phyloP scores from a whole-genome alignment of 148 eudicot genomes.

The Linanthus parryae region DNA sequence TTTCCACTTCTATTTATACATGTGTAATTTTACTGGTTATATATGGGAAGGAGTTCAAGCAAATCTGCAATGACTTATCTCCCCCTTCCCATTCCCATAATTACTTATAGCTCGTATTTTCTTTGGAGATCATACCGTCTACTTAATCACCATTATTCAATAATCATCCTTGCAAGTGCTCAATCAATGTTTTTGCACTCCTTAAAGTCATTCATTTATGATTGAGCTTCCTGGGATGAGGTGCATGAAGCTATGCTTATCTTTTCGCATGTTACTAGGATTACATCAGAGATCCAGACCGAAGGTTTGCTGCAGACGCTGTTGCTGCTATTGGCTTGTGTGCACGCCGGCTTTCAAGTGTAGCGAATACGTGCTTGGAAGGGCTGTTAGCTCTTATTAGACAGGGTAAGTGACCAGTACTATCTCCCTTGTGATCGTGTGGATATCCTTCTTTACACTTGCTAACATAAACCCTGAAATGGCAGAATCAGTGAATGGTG shows the following conservation, averaged over 20 bases:
- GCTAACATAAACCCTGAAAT: constrained; percentile 6
- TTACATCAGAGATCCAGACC: constrained; percentile 89
- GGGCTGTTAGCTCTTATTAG: constrained; percentile 56
- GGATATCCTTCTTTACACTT: no score
- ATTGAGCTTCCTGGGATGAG: constrained; percentile 6
- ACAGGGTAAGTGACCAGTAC: constrained; percentile 45
- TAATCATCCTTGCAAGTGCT: no score
- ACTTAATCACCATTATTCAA: no score
- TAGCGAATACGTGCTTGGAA: constrained; percentile 66
- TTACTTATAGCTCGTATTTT: no score
- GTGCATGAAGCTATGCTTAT: constrained; percentile 16
- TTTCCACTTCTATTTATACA: no score
- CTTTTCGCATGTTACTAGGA: constrained; percentile 48
- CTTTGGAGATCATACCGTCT: no score
- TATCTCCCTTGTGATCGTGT: no score
- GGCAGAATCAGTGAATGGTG: constrained; percentile 43
- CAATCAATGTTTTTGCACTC: no score
- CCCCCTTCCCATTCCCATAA: no score
- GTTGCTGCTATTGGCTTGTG: constrained; percentile 96
- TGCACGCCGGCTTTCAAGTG: constrained; percentile 59
- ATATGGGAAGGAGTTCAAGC: no score
- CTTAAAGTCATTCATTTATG: background rate
- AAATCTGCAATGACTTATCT: no score
- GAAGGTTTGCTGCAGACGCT: constrained; percentile 93
- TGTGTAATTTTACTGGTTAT: no score